phyloP scores from a whole-genome alignment of 768 basidiomycete species.

The Gautieria morchelliformis region DNA sequence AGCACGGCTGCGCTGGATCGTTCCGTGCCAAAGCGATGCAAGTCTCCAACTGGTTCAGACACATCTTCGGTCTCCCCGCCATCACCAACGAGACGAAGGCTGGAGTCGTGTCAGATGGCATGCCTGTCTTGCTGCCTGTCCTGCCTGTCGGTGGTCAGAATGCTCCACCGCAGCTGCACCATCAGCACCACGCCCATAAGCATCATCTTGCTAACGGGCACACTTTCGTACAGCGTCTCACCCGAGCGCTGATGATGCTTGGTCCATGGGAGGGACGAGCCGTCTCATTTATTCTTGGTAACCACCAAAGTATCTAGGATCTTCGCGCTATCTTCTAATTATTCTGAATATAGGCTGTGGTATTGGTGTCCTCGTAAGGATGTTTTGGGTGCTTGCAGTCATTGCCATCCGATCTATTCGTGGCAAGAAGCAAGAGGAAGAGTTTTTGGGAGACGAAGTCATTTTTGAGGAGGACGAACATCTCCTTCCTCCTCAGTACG shows the following conservation, averaged over 20 bases:
- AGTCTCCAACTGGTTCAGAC: slow-evolving; percentile 45
- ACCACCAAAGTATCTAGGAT: not conserved
- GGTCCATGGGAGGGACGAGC: slow-evolving; percentile 79
- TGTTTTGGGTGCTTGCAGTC: slow-evolving; percentile 66
- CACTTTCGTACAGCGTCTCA: slow-evolving; percentile 51
- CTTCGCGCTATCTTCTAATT: not conserved
- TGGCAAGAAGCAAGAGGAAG: slow-evolving; percentile 27
- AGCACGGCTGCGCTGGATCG: slow-evolving; percentile 13
- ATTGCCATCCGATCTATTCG: slow-evolving; percentile 48
- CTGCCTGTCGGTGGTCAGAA: slow-evolving; percentile 12
- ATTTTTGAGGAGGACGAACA: slow-evolving; percentile 40
- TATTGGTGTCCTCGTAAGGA: slow-evolving; percentile 71
- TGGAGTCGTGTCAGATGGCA: not conserved
- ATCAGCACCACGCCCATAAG: slow-evolving; percentile 19
- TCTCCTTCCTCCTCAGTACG: slow-evolving; percentile 44
- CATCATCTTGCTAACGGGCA: slow-evolving; percentile 14
- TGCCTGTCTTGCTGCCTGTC: not conserved
- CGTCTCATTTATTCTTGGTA: slow-evolving; percentile 76
- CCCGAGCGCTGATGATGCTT: slow-evolving; percentile 55
- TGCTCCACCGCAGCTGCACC: slow-evolving; percentile 15
- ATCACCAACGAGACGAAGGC: slow-evolving; percentile 6
- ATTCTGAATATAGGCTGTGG: slow-evolving; percentile 51
- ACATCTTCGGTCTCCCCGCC: slow-evolving; percentile 42
- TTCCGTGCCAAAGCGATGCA: slow-evolving; percentile 41
- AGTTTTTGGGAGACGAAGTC: slow-evolving; percentile 23